phyloP scores from a whole-genome alignment of 257 asterid genomes.

The Solanum gracilifrons region DNA sequence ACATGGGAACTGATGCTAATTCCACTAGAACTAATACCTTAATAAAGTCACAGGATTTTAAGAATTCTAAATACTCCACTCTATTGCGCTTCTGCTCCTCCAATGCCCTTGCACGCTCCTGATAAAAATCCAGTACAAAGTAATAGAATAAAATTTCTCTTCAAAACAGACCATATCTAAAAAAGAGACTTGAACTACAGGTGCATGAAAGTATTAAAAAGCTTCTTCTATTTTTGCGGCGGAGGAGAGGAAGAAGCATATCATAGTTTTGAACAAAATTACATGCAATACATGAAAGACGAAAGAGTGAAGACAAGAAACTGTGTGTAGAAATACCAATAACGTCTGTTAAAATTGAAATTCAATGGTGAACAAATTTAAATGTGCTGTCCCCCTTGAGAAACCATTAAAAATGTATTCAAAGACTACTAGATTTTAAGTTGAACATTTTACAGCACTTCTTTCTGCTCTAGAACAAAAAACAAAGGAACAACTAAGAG shows the following conservation, averaged over 20 bases:
- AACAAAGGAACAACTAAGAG: not conserved
- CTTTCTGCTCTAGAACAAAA: not conserved
- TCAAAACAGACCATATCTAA: not conserved
- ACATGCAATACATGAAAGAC: not conserved
- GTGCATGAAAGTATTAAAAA: not conserved
- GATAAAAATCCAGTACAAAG: slow-evolving; percentile 13
- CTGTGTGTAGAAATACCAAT: not conserved
- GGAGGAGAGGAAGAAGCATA: not conserved
- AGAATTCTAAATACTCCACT: slow-evolving; percentile 61
- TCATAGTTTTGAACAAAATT: not conserved
- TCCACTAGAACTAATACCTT: slow-evolving; percentile 33
- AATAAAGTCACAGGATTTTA: slow-evolving; percentile 80
- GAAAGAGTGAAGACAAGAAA: not conserved
- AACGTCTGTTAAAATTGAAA: not conserved
- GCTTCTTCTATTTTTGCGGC: not conserved
- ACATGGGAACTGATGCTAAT: not conserved
- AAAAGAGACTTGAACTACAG: not conserved
- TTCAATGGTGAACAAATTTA: not conserved
- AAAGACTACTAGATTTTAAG: not conserved
- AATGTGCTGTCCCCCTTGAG: not conserved
- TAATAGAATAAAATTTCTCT: not conserved
- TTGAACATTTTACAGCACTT: not conserved
- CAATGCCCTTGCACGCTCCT: slow-evolving; percentile 81
- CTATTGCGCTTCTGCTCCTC: slow-evolving; percentile 69
- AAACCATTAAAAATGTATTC: not conserved